These are phyloP conservation scores for Mycena epipterygia DNA, from an alignment of 768 basidiomycete species.

Conservation along the genomic window DNA sequence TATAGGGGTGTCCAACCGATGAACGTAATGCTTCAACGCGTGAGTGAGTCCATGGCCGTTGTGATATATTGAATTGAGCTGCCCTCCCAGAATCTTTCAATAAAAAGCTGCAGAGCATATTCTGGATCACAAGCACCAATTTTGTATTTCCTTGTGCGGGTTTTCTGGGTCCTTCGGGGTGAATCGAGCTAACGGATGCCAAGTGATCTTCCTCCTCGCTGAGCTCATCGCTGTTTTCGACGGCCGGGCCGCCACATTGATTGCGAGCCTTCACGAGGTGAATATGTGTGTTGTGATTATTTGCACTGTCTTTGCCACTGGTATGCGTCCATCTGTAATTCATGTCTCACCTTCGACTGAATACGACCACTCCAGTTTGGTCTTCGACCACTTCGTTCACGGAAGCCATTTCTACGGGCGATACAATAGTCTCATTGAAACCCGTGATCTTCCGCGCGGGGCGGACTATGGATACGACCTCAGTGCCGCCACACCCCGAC, in stretches of 20 bases:
- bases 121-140: slow-evolving; percentile 23
- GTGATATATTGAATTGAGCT: neutral
- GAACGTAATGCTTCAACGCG: slow-evolving; percentile 1
- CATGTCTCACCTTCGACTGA: neutral
- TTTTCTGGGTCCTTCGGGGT: neutral
- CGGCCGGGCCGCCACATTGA: neutral
- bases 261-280: slow-evolving; percentile 1
- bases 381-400: slow-evolving; percentile 14
- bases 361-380: slow-evolving; percentile 9
- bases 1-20: neutral
- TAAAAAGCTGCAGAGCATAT: neutral
- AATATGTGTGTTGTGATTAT: slow-evolving; percentile 6
- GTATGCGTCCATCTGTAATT: slow-evolving; percentile 5
- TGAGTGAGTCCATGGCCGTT: neutral
- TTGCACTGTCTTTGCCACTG: slow-evolving; percentile 10
- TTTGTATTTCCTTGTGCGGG: slow-evolving; percentile 13
- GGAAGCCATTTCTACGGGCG: slow-evolving; percentile 8
- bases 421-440: slow-evolving; percentile 12
- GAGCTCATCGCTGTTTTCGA: slow-evolving; percentile 1
- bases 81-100: neutral
- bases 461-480: slow-evolving; percentile 9
- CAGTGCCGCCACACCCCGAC: slow-evolving; percentile 4
- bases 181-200: neutral
- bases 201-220: slow-evolving; percentile 9
- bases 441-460: slow-evolving; percentile 9